Evolutionary conservation across 163 green algal genomes (phyloP), one percentile per base, ranked within the genome.

Genomic region (Chlorella variabilis): DNA sequence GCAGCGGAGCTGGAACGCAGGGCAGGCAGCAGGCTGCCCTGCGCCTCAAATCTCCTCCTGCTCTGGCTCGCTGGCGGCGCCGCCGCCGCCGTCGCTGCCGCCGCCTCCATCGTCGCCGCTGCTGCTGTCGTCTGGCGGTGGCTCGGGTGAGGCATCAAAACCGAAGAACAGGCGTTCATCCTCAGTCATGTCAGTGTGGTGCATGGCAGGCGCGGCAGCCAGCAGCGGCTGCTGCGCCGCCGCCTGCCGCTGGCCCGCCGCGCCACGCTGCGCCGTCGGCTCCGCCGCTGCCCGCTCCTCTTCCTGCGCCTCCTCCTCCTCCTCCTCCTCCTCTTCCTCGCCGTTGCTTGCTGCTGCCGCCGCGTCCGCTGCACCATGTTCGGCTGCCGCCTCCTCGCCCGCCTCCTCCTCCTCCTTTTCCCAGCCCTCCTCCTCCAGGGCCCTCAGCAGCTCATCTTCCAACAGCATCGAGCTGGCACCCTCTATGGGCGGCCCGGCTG

Each of bases 141-240:
- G 71, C 51, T 78, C 71, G 11, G 71, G 71, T 0, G 71, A 78
- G 38, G 3, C 73, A 39, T 80, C 73, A 58, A 80, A 70, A 4
- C 73, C 73, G 33, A 80, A 80, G 56, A 80, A 80, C 73, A 80
- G 45, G 13, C 41, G 56, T 20, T 80, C 73, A 25, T 70, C 27
- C 0, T 80, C 73, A 0, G 54, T 80, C 73, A 80, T 70, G 27
- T 69, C 54, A 3, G 65, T 36, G 20, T 54, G 56, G 1, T 63
- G 9, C 54, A 80, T 41, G 54, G 25, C 59, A 25, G 73, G 73
- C 8, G 17, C 45, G 2, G 73, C 34, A 11, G 56, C 33, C 54
- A 80, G 73, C 54, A 80, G 54, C 73, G 73, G 56, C 38, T 33
- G 41, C 29, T 29, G 25, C 2, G 15, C 7, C 42, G 49, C 49